A percentile compares a stretch with the other conserved stretches of the same genome.
phyloP scores from a whole-genome alignment of 2,329 filamentous ascomycete species.

The Curvularia eragrostidis region DNA sequence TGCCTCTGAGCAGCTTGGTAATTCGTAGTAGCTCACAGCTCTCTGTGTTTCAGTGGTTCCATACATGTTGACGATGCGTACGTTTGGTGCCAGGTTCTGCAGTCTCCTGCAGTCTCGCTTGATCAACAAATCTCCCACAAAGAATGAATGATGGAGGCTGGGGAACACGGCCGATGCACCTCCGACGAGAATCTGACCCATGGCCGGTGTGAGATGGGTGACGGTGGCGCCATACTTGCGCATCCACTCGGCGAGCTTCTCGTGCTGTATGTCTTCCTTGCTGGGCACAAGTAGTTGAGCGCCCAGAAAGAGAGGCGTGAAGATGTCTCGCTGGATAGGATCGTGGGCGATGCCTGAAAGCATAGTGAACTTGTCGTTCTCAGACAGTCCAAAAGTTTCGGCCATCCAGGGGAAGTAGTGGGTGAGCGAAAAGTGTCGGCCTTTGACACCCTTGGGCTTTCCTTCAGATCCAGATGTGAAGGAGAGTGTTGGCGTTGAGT shows the following conservation, averaged over 20 bases:
- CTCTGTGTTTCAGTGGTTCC: conserved; percentile 86
- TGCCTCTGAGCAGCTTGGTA: conserved; percentile 70
- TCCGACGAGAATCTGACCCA: conserved; percentile 94
- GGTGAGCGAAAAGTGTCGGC: conserved; percentile 83
- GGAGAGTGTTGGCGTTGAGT: conserved; percentile 76
- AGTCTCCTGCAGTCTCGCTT: conserved; percentile 80
- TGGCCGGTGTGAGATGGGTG: conserved; percentile 91
- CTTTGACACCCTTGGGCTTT: conserved; percentile 83
- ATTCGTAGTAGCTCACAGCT: conserved; percentile 81
- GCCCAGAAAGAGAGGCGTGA: conserved; percentile 87
- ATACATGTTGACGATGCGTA: conserved; percentile 82
- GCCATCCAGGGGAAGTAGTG: conserved; percentile 96
- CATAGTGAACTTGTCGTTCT: conserved; percentile 79
- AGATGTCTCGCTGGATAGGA: conserved; percentile 75
- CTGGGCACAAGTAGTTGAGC: conserved; percentile 80
- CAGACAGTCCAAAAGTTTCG: conserved; percentile 74
- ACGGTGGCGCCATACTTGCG: conserved; percentile 74
- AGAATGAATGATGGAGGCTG: conserved; percentile 79
- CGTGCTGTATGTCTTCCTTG: conserved; percentile 84
- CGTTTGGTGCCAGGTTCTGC: conserved; percentile 77
- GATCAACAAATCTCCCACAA: conserved; percentile 88
- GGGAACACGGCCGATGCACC: conserved; percentile 80
- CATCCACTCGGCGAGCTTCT: conserved; percentile 90
- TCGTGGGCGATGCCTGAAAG: conserved; percentile 82
- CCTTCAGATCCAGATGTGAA: conserved; percentile 74